Percentiles rank a stretch among this genome's conserved stretches.
Evolutionary conservation across 192 early-diverging fungal genomes (phyloP).

Genomic region (Gonapodya sp.): DNA sequence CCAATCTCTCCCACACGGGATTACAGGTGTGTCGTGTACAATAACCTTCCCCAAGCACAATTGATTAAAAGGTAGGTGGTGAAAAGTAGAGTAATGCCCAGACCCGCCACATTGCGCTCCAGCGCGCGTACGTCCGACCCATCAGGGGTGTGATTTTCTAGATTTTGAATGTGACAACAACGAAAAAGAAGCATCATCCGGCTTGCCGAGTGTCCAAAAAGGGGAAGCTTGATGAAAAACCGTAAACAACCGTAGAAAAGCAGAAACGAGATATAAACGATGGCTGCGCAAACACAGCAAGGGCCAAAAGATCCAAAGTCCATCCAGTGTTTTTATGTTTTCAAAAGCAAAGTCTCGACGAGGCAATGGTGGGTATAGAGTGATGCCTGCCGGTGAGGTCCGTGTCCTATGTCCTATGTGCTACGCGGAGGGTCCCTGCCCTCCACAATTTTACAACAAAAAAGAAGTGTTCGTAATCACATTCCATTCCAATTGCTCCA

Average conservation of each 20-base stretch:
- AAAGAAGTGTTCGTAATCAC: background rate
- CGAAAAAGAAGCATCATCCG: background rate
- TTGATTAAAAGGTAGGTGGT: no score
- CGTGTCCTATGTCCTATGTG: no score
- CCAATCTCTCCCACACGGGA: no score
- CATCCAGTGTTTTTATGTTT: background rate
- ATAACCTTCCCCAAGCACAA: no score
- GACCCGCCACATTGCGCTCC: no score
- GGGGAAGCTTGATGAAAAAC: background rate
- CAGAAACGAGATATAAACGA: background rate
- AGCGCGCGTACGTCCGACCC: background rate
- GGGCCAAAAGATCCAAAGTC: background rate
- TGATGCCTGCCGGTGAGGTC: background rate
- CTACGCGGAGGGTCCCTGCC: background rate
- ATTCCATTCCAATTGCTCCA: background rate
- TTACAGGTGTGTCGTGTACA: no score
- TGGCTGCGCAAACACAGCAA: background rate
- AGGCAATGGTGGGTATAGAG: background rate
- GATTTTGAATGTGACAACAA: background rate
- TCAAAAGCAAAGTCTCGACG: background rate
- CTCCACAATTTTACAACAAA: background rate
- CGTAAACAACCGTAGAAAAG: background rate
- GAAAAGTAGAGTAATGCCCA: background rate
- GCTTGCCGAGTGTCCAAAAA: constrained; percentile 3
- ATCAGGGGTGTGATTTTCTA: background rate